phyloP scores from a whole-genome alignment of 352 stramenopile genomes.

The Globisporangium recalcitrans region DNA sequence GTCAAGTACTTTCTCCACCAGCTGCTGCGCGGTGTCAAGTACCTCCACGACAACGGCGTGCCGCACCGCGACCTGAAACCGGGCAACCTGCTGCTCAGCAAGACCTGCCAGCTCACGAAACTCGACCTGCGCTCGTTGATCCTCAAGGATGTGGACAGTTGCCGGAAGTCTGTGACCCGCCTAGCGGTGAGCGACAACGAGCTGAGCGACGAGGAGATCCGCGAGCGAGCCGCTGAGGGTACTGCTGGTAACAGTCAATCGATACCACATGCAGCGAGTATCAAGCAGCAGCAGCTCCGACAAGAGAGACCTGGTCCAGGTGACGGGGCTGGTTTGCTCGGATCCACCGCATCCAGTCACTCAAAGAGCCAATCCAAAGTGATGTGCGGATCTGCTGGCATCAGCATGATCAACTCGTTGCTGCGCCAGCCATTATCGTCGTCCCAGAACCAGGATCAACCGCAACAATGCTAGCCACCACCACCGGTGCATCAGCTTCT shows the following conservation, averaged over 20 bases:
- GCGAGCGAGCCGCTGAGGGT: conserved; percentile 1
- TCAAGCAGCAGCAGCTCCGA: conserved; percentile 9
- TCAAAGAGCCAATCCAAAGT: conserved; percentile 9
- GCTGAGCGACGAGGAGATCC: conserved; percentile 7
- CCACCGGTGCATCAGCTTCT: neutral
- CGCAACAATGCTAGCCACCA: neutral
- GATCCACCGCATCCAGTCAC: neutral
- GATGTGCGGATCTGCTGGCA: conserved; percentile 29
- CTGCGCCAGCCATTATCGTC: conserved; percentile 23
- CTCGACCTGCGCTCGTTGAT: conserved; percentile 63
- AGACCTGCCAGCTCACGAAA: conserved; percentile 66
- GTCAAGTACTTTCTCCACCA: conserved; percentile 92
- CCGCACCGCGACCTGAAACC: conserved; percentile 82
- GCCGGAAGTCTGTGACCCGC: conserved; percentile 29
- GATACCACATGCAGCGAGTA: neutral
- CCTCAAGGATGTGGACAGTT: conserved; percentile 61
- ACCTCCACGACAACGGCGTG: conserved; percentile 71
- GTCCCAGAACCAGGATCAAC: conserved; percentile 15
- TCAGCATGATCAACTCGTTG: conserved; percentile 44
- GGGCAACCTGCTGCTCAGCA: conserved; percentile 75
- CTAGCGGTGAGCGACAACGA: conserved; percentile 7
- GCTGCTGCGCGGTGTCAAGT: conserved; percentile 81
- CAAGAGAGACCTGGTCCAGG: conserved; percentile 1
- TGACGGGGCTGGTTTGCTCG: neutral
- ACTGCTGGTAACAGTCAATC: neutral